Conservation (phyloP, 176 grass and related monocot genomes). For the Triticum turgidum region DNA sequence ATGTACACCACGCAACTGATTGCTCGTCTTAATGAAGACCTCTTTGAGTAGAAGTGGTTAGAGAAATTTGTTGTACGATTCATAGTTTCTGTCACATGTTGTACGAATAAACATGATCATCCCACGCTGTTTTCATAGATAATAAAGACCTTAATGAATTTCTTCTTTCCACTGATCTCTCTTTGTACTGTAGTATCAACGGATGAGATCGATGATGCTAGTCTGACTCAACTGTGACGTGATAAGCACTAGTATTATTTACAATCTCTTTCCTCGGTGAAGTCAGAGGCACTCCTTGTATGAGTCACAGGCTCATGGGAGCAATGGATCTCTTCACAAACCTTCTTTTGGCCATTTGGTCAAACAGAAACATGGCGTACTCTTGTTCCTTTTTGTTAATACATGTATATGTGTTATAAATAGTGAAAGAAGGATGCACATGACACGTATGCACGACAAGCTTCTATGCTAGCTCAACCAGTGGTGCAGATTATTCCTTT, state of each 20-base stretch:
- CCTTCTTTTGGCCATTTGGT: not conserved
- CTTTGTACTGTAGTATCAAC: too few relatives aligned
- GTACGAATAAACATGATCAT: not conserved
- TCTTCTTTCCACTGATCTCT: not conserved
- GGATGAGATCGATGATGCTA: not conserved
- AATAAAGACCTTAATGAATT: not conserved
- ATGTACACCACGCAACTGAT: not conserved
- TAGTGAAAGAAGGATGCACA: not conserved
- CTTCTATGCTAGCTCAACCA: not conserved
- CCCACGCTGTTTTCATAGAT: not conserved
- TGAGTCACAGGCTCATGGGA: too few relatives aligned
- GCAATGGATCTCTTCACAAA: not conserved
- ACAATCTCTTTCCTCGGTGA: too few relatives aligned
- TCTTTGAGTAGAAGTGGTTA: not conserved
- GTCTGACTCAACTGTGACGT: not conserved
- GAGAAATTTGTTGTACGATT: not conserved
- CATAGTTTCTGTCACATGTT: not conserved
- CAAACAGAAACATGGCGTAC: not conserved
- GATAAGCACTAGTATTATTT: not conserved
- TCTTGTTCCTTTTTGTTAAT: not conserved
- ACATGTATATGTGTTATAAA: not conserved
- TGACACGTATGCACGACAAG: not conserved
- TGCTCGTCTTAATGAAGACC: not conserved
- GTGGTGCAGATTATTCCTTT: too few relatives aligned
- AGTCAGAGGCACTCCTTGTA: too few relatives aligned